Base-by-base conservation (phyloP, 1,284 basidiomycete species). In the Porodaedalea pini region DNA sequence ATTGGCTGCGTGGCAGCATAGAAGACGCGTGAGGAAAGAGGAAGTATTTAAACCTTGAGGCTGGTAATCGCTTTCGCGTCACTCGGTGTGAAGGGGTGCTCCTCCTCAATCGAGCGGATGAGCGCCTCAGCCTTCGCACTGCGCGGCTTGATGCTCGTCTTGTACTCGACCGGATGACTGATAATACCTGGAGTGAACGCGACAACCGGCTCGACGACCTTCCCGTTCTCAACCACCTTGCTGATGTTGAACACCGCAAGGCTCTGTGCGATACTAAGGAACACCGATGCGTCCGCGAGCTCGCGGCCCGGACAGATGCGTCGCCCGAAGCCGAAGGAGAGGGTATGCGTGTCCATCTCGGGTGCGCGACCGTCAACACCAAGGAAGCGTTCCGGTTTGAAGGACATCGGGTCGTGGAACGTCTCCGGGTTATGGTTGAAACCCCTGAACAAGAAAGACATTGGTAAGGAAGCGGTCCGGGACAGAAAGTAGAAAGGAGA, bases 171-270 rank as follows among this genome's bases (percentile, higher is more conserved):
- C 2, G 59, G 59, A 15, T 60, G 59, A 25, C 55, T 63, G 43
- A 65, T 63, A 8, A 59, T 58, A 8, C 64, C 64, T 17, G 61
- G 48, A 11, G 44, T 54, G 54, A 57, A 65, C n/a, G 57, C 48
- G 7, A 59, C 47, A 41, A 45, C n/a, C 4, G 65, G 65, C 17
- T 63, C 64, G 11, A 66, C 54, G 10, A 48, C 54, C 19, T 58
- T 37, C 1, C 63, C 64, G 15, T 50, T 23, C 15, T 44, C 50
- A 8, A 31, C 36, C 5, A 58, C 34, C 53, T 62, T 64, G 2
- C 32, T n/a, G 32, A 66, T 65, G 13, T 59, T 56, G 53, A 66
- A 66, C 1, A 53, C 50, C 29, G 63, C 58, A n/a, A 66, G 63
- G 4, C 53, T 60, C 54, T 40, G 51, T 2, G 64, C 61, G 50